Percentiles rank a stretch among this genome's conserved stretches.
phyloP scores from a whole-genome alignment of 768 basidiomycete genomes.

The Termitomyces bulborhizus region DNA sequence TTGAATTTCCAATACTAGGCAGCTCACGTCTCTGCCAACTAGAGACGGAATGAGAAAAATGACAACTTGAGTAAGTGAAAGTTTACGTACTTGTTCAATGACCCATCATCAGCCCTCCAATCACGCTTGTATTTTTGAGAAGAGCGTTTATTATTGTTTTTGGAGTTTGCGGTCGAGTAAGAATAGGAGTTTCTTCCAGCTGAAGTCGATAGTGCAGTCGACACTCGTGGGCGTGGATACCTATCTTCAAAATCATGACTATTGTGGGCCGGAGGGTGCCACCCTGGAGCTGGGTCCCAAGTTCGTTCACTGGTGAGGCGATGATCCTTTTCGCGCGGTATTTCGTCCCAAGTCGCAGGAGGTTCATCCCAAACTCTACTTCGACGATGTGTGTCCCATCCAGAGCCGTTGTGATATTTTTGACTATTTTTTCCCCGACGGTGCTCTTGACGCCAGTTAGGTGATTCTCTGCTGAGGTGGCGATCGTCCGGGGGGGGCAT shows the following conservation, averaged over 20 bases:
- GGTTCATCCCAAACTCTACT: conserved; percentile 37
- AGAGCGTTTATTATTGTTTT: conserved; percentile 26
- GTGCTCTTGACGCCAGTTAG: conserved; percentile 31
- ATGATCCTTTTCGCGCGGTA: conserved; percentile 22
- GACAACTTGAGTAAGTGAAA: conserved; percentile 1
- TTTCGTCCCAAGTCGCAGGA: conserved; percentile 19
- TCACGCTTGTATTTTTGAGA: conserved; percentile 38
- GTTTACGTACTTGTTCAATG: conserved; percentile 63
- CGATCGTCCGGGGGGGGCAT: conserved; percentile 12
- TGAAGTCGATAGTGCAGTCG: conserved; percentile 23
- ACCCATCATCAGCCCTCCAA: conserved; percentile 57
- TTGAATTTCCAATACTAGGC: conserved; percentile 29
- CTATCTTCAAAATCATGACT: conserved; percentile 35
- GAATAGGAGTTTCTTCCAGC: conserved; percentile 15
- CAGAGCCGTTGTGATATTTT: conserved; percentile 39
- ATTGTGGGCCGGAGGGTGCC: conserved; percentile 44
- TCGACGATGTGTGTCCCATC: conserved; percentile 48
- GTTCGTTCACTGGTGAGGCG: conserved; percentile 42
- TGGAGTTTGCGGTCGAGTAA: conserved; percentile 14
- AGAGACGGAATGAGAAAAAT: conserved; percentile 3
- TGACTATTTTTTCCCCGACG: conserved; percentile 33
- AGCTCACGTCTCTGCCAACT: conserved; percentile 68
- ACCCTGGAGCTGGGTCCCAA: conserved; percentile 70
- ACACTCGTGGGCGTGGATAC: conserved; percentile 16
- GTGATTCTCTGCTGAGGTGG: conserved; percentile 20